These are phyloP conservation scores for Thraustochytrium sp. DNA, from an alignment of 352 stramenopile genomes.

Conservation along the genomic window DNA sequence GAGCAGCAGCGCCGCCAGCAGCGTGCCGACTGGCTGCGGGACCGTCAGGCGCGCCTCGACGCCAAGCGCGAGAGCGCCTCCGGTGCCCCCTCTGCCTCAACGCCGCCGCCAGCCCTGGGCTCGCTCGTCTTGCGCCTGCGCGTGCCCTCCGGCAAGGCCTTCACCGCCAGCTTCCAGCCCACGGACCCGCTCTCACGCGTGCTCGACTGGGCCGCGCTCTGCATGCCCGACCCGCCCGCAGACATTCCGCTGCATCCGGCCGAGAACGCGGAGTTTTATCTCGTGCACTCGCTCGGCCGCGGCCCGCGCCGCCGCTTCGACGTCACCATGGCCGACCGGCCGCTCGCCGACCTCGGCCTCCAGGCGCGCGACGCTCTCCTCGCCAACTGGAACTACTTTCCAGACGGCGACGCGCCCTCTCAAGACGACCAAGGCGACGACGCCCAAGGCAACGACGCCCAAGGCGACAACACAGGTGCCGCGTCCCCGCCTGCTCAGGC, in stretches of 20 bases:
- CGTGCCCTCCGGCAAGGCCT: background rate
- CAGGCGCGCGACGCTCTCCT: background rate
- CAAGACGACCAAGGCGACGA: background rate
- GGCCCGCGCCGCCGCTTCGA: background rate
- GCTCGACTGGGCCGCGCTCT: background rate
- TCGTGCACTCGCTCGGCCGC: background rate
- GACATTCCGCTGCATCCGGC: background rate
- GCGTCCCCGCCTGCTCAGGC: no score
- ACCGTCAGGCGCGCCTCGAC: background rate
- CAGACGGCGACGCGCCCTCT: background rate
- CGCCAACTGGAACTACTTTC: slow-evolving; percentile 10
- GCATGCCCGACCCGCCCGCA: slow-evolving; percentile 2
- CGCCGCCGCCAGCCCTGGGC: no score
- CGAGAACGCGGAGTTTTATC: background rate
- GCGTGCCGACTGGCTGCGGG: background rate
- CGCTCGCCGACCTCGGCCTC: background rate
- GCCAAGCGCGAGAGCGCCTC: no score
- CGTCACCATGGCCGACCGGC: background rate
- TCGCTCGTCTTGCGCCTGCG: background rate
- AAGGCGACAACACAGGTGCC: background rate
- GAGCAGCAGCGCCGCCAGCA: background rate
- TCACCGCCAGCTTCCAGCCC: background rate
- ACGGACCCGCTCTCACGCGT: background rate
- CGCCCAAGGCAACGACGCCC: no score
- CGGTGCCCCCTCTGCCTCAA: no score